A percentile compares a stretch with the other conserved stretches of the same genome.
Evolutionary conservation across 352 stramenopile species (phyloP).

Genomic region (Globisporangium takayamanum): DNA sequence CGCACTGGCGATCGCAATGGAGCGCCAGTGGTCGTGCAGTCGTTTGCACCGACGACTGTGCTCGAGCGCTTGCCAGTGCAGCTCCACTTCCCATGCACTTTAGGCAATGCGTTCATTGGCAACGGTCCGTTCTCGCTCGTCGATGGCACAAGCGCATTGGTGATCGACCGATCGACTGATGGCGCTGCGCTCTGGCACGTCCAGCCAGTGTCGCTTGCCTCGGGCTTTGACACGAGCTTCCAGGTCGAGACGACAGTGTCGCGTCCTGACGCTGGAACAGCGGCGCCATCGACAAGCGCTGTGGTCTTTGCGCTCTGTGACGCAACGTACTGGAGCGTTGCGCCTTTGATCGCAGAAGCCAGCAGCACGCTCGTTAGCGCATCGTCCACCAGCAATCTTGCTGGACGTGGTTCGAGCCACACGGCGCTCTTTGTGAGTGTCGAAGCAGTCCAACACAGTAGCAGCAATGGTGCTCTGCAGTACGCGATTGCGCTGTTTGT

Average conservation of each 20-base stretch:
- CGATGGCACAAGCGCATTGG: slow-evolving; percentile 16
- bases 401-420: slow-evolving; percentile 13
- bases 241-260: slow-evolving; percentile 20
- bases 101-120: slow-evolving; percentile 35
- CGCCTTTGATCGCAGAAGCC: slow-evolving; percentile 36
- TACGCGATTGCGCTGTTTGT: slow-evolving; percentile 42
- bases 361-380: slow-evolving; percentile 15
- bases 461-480: slow-evolving; percentile 6
- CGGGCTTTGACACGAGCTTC: slow-evolving; percentile 47
- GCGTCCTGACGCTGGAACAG: slow-evolving; percentile 4
- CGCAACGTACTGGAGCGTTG: slow-evolving; percentile 61
- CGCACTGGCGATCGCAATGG: slow-evolving; percentile 1
- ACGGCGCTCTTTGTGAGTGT: slow-evolving; percentile 38
- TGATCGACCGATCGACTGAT: slow-evolving; percentile 18
- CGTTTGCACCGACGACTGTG: slow-evolving; percentile 22
- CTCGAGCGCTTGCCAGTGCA: slow-evolving; percentile 32
- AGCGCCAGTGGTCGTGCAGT: slow-evolving; percentile 10
- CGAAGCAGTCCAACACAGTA: background rate
- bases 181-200: slow-evolving; percentile 47
- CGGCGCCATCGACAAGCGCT: slow-evolving; percentile 3
- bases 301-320: slow-evolving; percentile 58
- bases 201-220: slow-evolving; percentile 23
- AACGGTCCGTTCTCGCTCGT: slow-evolving; percentile 35
- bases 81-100: slow-evolving; percentile 28
- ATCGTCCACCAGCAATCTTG: background rate